Percentiles rank a stretch among this genome's conserved stretches.
These are phyloP conservation scores for Arachnomyces sp. DNA, from an alignment of 2,329 filamentous ascomycete genomes.

Conservation along the genomic window DNA sequence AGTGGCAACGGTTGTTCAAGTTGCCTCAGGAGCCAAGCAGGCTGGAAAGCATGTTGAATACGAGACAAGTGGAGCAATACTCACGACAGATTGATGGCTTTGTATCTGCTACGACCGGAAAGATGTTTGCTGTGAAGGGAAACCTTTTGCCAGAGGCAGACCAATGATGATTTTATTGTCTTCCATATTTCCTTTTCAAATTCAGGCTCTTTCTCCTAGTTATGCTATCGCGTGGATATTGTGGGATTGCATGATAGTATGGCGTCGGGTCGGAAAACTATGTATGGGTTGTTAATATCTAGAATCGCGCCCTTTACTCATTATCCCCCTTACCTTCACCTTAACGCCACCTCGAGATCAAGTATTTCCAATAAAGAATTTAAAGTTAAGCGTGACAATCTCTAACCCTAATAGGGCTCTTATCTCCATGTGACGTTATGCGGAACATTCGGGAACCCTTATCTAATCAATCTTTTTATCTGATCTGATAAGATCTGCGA, in stretches of 20 bases:
- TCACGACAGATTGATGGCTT: slow-evolving; percentile 95
- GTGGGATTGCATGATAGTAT: slow-evolving; percentile 10
- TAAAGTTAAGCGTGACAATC: not conserved
- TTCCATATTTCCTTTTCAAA: slow-evolving; percentile 6
- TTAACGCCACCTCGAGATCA: too few relatives aligned
- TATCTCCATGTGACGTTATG: slow-evolving; percentile 3
- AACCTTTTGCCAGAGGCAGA: slow-evolving; percentile 54
- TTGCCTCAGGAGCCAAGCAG: slow-evolving; percentile 89
- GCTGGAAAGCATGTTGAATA: slow-evolving; percentile 89
- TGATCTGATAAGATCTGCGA: slow-evolving; percentile 4
- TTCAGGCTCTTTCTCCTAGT: slow-evolving; percentile 2
- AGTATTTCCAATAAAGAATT: too few relatives aligned
- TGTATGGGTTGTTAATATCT: slow-evolving; percentile 28
- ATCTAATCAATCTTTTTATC: slow-evolving; percentile 1
- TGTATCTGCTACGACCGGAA: slow-evolving; percentile 80
- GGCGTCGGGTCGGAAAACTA: slow-evolving; percentile 10
- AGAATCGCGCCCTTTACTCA: not conserved
- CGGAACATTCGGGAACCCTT: slow-evolving; percentile 2
- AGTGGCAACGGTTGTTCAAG: slow-evolving; percentile 98
- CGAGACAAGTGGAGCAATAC: slow-evolving; percentile 95
- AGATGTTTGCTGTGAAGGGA: slow-evolving; percentile 94
- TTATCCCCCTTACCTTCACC: too few relatives aligned
- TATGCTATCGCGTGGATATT: too few relatives aligned
- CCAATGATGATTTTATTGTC: slow-evolving; percentile 11
- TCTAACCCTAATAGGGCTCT: slow-evolving; percentile 6